phyloP scores from a whole-genome alignment of 2,329 filamentous ascomycete genomes.

The Monilinia fructigena region DNA sequence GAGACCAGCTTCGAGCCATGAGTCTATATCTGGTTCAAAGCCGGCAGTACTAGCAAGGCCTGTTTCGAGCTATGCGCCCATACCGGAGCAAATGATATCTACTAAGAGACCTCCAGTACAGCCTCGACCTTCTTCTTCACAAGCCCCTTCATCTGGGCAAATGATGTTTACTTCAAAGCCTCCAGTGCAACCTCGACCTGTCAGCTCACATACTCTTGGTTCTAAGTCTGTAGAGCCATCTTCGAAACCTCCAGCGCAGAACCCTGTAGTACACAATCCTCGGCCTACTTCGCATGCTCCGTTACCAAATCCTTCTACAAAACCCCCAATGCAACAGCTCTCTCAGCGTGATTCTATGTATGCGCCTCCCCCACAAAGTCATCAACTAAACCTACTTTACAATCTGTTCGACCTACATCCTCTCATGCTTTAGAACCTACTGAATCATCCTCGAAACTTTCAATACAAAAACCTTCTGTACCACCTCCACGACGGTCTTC shows the following conservation, averaged over 20 bases:
- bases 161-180: neutral
- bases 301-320: neutral
- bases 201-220: neutral
- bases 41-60: slow-evolving; percentile 14
- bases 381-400: neutral
- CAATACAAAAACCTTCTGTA: neutral
- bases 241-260: neutral
- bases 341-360: neutral
- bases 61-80: slow-evolving; percentile 27
- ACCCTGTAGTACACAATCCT: slow-evolving; percentile 4
- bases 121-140: neutral
- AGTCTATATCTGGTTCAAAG: slow-evolving; percentile 4
- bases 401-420: slow-evolving; percentile 4
- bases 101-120: neutral
- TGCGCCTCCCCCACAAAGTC: neutral
- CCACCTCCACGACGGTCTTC: neutral
- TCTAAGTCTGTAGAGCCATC: neutral
- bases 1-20: slow-evolving; percentile 22
- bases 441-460: neutral
- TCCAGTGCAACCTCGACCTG: neutral
- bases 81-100: slow-evolving; percentile 16
- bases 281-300: slow-evolving; percentile 2
- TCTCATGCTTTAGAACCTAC: slow-evolving; percentile 1
- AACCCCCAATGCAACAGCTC: neutral
- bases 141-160: neutral